phyloP scores from a whole-genome alignment of 805 yeast genomes.

The Wickerhamiella galacta region DNA sequence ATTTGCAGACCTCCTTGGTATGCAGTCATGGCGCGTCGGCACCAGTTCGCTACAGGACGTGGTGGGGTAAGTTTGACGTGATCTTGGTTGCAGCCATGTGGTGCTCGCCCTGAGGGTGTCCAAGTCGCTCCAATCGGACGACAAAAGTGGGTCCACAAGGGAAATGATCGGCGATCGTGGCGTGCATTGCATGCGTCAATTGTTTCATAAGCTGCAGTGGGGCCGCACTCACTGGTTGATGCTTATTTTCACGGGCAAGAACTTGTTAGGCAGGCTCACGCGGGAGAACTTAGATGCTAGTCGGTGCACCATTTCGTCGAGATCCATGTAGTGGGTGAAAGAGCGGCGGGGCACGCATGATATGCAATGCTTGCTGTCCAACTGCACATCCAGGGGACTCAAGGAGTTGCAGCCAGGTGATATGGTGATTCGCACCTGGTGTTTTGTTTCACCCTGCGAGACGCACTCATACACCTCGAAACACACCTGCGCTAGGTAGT shows the following conservation, averaged over 20 bases:
- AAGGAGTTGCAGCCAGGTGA: constrained; percentile 98
- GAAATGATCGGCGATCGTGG: too few relatives aligned
- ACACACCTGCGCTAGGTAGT: constrained; percentile 82
- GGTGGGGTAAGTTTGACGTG: too few relatives aligned
- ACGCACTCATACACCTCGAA: constrained; percentile 77
- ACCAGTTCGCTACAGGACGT: too few relatives aligned
- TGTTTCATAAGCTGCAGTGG: too few relatives aligned
- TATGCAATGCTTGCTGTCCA: constrained; percentile 90
- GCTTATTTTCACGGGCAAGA: constrained; percentile 16
- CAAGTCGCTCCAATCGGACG: too few relatives aligned
- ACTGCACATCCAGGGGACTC: constrained; percentile 90
- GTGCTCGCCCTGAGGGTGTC: too few relatives aligned
- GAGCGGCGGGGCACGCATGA: constrained; percentile 87
- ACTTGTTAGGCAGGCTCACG: constrained; percentile 79
- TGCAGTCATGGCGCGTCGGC: too few relatives aligned
- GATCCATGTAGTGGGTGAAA: constrained; percentile 81
- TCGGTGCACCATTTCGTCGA: constrained; percentile 72
- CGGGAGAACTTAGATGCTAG: constrained; percentile 67
- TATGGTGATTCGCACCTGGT: constrained; percentile 76
- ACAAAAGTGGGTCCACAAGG: too few relatives aligned
- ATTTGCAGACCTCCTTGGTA: too few relatives aligned
- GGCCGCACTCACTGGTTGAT: too few relatives aligned
- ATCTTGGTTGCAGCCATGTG: too few relatives aligned
- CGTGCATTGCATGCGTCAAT: too few relatives aligned
- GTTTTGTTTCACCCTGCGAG: constrained; percentile 60